A percentile compares a stretch with the other conserved stretches of the same genome.
phyloP scores from a whole-genome alignment of 257 asterid species.

The Haberlea rhodopensis region DNA sequence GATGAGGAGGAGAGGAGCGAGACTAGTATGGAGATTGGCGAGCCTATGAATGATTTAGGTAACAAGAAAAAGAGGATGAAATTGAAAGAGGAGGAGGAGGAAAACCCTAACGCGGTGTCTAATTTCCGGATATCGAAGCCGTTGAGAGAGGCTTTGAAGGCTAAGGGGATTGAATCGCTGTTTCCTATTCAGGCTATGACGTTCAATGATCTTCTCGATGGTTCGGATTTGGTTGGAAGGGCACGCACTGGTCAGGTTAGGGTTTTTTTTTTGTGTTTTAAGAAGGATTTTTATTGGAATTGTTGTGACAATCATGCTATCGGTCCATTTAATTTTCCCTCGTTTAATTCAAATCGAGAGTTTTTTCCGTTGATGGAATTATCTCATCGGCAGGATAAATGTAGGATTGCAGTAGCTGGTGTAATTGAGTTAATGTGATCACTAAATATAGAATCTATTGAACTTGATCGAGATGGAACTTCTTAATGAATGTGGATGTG shows the following conservation, averaged over 20 bases:
- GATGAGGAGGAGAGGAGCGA: constrained; percentile 61
- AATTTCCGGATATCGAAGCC: constrained; percentile 71
- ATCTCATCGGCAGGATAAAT: neutral
- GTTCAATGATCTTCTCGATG: constrained; percentile 63
- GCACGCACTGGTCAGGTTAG: constrained; percentile 93
- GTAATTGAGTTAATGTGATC: neutral
- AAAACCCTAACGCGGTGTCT: constrained; percentile 52
- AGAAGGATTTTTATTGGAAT: neutral
- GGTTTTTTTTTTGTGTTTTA: neutral
- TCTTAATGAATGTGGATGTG: neutral
- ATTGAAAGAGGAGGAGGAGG: constrained; percentile 35
- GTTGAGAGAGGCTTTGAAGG: constrained; percentile 49
- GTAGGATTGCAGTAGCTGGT: neutral
- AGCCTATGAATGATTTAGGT: constrained; percentile 46
- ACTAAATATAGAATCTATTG: too few species aligned
- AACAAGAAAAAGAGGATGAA: constrained; percentile 52
- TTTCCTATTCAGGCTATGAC: constrained; percentile 93
- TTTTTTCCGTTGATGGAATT: neutral
- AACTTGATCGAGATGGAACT: neutral
- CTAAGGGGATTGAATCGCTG: constrained; percentile 61
- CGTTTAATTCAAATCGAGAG: neutral
- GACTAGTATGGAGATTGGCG: constrained; percentile 74
- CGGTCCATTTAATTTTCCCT: neutral
- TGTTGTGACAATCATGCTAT: neutral
- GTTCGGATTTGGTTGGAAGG: constrained; percentile 85